Evolutionary conservation across 1,284 basidiomycete genomes (phyloP).

Genomic region (Cryptococcus sp.): DNA sequence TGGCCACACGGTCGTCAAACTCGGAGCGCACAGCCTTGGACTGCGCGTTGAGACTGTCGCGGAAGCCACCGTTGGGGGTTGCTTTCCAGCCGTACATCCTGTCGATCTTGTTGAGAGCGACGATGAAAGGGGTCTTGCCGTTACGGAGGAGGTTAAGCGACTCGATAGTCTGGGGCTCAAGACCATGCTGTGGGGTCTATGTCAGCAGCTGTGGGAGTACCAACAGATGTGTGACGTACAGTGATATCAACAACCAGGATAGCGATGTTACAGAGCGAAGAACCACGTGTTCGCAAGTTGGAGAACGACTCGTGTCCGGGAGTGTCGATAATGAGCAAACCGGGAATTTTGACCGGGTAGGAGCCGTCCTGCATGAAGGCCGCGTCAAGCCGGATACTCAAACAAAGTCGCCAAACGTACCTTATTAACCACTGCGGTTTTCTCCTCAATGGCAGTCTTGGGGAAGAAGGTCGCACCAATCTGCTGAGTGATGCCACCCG

Average conservation of each 20-base stretch:
- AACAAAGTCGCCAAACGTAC: conserved; percentile 47
- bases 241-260: conserved; percentile 99
- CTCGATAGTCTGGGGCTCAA: conserved; percentile 96
- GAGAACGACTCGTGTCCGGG: conserved; percentile 99
- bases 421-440: conserved; percentile 88
- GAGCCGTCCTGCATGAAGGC: conserved; percentile 59
- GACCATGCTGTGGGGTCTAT: conserved; percentile 67
- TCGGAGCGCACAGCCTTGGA: conserved; percentile 76
- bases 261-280: conserved; percentile 97
- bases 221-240: conserved; percentile 52
- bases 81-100: conserved; percentile 94
- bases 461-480: conserved; percentile 99
- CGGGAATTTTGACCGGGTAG: conserved; percentile 95
- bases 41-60: conserved; percentile 86
- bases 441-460: conserved; percentile 87
- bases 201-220: neutral
- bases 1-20: conserved; percentile 83
- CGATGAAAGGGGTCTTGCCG: conserved; percentile 97
- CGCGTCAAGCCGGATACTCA: neutral
- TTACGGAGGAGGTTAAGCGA: conserved; percentile 89
- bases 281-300: conserved; percentile 92
- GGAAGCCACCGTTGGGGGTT: conserved; percentile 88
- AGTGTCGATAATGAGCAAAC: conserved; percentile 95
- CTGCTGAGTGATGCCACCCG: conserved; percentile 99
- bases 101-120: conserved; percentile 99